Evolutionary conservation across 164 flowering plant genomes (phyloP), one percentile per base, ranked within the genome.

Genomic region (Sedum album): DNA sequence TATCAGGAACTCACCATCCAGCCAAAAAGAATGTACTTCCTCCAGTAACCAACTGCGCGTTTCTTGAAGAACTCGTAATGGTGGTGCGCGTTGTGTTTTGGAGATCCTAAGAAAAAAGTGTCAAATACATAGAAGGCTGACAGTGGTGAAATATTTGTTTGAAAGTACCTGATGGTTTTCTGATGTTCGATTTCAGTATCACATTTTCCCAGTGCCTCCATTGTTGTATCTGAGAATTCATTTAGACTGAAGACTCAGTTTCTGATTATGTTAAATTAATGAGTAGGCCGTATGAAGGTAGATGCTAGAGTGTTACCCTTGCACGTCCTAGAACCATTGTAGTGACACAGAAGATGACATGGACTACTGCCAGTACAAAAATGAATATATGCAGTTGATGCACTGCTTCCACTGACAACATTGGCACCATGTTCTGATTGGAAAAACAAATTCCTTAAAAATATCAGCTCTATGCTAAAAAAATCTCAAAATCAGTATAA

Each of bases 311-410:
- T n/a, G 28, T 70, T 73, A 79, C 81, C 77, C 73, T 80, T 41
- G 74, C 73, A 20, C 85, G 79, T 60, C 82, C 85, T 66, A 82
- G 78, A 69, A 80, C 72, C 78, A 80, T 69, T 15, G 83, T 82
- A 6, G 74, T 70, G 65, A 42, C 81, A 76, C 85, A 82, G 75
- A 86, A 90, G 49, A 82, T 70, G n/a, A 89, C 96, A 73, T 93
- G 96, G 44, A 82, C 86, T 33, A 84, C 85, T 17, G 98, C 98
- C 66, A 93, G 69, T 23, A 89, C 92, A 78, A 93, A 93, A 71
- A 93, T 89, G 74, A 93, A 93, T 18, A 88, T 93, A 69, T 93
- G 98, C 26, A 93, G 85, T 57, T 93, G 91, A 77, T 90, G 96
- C 55, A 93, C 70, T 28, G 92, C 93, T 73, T 82, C 84, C 39